Conservation (phyloP, 1,284 basidiomycete genomes). For the Ceratobasidium sp. region DNA sequence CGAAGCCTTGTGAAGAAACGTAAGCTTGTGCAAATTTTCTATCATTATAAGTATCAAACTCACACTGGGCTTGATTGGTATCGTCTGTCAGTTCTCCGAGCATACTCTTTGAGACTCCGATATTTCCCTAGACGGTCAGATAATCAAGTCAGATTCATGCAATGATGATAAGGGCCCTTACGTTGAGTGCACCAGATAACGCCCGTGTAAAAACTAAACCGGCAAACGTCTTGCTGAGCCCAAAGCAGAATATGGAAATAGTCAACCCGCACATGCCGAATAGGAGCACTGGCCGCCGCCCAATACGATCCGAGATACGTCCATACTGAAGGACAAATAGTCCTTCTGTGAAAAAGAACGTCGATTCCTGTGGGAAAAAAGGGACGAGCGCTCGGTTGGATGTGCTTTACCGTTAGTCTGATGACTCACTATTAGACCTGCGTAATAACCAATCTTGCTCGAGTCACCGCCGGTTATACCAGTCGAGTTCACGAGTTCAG, state of each 20-base stretch:
- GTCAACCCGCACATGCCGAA: conserved; percentile 44
- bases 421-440: conserved; percentile 41
- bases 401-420: background rate
- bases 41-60: background rate
- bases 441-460: conserved; percentile 42
- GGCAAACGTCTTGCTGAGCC: conserved; percentile 43
- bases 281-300: conserved; percentile 45
- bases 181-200: conserved; percentile 44
- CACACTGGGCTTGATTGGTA: conserved; percentile 44
- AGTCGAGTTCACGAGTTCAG: conserved; percentile 30
- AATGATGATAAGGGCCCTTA: background rate
- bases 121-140: conserved; percentile 43
- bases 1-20: conserved; percentile 35
- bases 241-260: conserved; percentile 43
- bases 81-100: conserved; percentile 44
- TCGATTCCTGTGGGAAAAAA: conserved; percentile 35
- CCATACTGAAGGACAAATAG: conserved; percentile 46
- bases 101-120: conserved; percentile 45
- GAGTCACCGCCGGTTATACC: conserved; percentile 42
- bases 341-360: conserved; percentile 43
- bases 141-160: background rate
- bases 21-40: background rate
- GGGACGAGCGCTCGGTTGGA: too few relatives aligned
- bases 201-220: conserved; percentile 43
- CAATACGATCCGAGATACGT: conserved; percentile 44